Evolutionary conservation across 225 moss, liverwort and hornwort genomes (phyloP), one percentile per base, ranked within the genome.

Genomic region (Bryum argenteum): DNA sequence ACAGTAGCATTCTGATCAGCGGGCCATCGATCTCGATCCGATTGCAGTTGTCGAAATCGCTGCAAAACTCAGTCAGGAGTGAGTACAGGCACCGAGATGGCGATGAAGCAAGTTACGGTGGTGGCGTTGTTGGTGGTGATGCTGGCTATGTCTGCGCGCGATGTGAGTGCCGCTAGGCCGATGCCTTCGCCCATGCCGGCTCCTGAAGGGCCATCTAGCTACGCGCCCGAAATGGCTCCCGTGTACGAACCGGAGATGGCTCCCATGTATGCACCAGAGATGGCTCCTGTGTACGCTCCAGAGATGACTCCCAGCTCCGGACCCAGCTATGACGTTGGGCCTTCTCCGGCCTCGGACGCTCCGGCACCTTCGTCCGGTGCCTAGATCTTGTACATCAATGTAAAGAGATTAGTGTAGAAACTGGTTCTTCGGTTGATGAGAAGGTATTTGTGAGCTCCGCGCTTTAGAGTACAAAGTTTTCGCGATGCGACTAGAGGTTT

Each of bases 301-400:
- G 44, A 13, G 0, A 20, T 20, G 21, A 37, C 76, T 55, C 78
- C 78, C 0, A 17, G 72, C 72, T 12, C 78, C 33, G 7, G 33
- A 33, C 45, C 44, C 13, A 43, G 43, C 43, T 43, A 43, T 43
- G 43, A 43, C 45, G 12, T 45, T 45, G 45, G 45, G 1, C 26
- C 42, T 2, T 44, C 71, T 24, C 58, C 65, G 0, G 66, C 53
- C 0, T 52, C 26, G 26, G 26, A 28, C 54, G 71, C 66, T n/a
- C 78, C 78, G 6, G 72, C 1, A 16, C 71, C 71, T 2, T 2
- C 2, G 33, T 78, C 78, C 0, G 78, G 72, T 17, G 72, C 3
- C 0, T 78, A 44, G 41, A 33, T 40, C 2, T 26, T 26, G 26
- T 26, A 26, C 4, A 4, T 26, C 2, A 2, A 4, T 26, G 4